Conservation (phyloP, 345 rosid species). For the Brassica juncea region DNA sequence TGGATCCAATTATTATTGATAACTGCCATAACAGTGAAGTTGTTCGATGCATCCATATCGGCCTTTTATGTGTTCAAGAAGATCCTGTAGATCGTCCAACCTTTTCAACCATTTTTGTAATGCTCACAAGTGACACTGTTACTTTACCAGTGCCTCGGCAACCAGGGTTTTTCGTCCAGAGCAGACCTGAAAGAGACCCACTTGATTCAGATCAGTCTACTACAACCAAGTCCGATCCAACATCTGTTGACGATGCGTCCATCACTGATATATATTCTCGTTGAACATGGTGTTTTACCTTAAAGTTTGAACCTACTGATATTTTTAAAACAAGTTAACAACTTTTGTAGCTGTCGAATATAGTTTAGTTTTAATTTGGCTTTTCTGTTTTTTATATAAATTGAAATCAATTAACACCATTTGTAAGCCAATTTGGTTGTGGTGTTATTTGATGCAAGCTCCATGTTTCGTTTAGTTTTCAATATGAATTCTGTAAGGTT, state of each 20-base stretch:
- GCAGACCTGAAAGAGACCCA: conserved; percentile 17
- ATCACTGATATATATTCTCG: conserved; percentile 51
- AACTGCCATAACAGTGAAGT: conserved; percentile 45
- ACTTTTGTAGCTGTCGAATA: not conserved
- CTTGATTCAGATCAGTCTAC: conserved; percentile 16
- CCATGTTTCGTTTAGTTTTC: too few relatives aligned
- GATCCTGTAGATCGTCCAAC: conserved; percentile 57
- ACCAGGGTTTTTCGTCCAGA: conserved; percentile 45
- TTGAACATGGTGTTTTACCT: conserved; percentile 15
- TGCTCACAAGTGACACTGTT: conserved; percentile 44
- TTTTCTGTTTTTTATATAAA: too few relatives aligned
- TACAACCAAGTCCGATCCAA: conserved; percentile 1
- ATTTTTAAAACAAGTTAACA: not conserved
- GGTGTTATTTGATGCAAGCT: too few relatives aligned
- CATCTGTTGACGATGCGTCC: conserved; percentile 48
- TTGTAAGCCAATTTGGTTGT: too few relatives aligned
- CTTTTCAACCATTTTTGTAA: conserved; percentile 45
- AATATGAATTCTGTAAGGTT: too few relatives aligned
- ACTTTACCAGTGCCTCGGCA: conserved; percentile 42
- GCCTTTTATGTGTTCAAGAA: conserved; percentile 65
- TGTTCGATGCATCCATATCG: conserved; percentile 53
- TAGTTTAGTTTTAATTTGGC: too few relatives aligned
- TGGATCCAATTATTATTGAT: conserved; percentile 46
- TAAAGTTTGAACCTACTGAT: not conserved
- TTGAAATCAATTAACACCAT: too few relatives aligned